Conservation (phyloP, 352 stramenopile genomes). For the Phytophthora lateralis region DNA sequence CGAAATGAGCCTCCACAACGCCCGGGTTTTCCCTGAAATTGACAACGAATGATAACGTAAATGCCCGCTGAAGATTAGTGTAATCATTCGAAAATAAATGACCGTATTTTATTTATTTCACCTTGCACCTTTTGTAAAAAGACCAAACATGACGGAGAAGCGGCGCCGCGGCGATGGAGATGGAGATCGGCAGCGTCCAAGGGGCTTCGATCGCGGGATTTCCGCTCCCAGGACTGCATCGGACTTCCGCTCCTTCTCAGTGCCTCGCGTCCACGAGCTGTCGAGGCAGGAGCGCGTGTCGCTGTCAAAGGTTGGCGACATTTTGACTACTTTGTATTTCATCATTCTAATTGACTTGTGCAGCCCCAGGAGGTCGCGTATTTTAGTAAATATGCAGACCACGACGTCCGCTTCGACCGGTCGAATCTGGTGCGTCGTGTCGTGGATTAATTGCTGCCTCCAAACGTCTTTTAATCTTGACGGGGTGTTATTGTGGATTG, state of each 20-base stretch:
- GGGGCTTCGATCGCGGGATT: not conserved
- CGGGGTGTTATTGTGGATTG: not conserved
- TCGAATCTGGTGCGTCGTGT: slow-evolving; percentile 59
- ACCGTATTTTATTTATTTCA: not conserved
- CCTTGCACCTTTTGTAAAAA: too few species aligned
- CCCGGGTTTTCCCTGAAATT: too few species aligned
- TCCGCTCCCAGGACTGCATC: not conserved
- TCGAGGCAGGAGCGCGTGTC: slow-evolving; percentile 24
- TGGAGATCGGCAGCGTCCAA: not conserved
- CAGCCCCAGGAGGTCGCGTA: slow-evolving; percentile 68
- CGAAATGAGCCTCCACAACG: too few species aligned
- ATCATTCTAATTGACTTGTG: not conserved
- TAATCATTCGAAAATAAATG: slow-evolving; percentile 1
- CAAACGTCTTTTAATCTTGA: not conserved
- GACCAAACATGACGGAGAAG: slow-evolving; percentile 20
- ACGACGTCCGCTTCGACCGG: slow-evolving; percentile 59
- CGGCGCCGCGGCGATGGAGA: slow-evolving; percentile 6
- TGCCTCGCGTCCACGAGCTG: slow-evolving; percentile 36
- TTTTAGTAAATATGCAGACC: slow-evolving; percentile 64
- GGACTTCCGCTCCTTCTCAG: slow-evolving; percentile 15
- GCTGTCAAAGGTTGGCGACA: slow-evolving; percentile 22
- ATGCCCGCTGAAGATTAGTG: too few species aligned
- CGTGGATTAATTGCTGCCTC: not conserved
- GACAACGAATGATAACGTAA: not conserved
- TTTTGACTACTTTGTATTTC: not conserved